A percentile compares a stretch with the other conserved stretches of the same genome.
phyloP scores from a whole-genome alignment of 768 basidiomycete species.

The Paxillus involutus region DNA sequence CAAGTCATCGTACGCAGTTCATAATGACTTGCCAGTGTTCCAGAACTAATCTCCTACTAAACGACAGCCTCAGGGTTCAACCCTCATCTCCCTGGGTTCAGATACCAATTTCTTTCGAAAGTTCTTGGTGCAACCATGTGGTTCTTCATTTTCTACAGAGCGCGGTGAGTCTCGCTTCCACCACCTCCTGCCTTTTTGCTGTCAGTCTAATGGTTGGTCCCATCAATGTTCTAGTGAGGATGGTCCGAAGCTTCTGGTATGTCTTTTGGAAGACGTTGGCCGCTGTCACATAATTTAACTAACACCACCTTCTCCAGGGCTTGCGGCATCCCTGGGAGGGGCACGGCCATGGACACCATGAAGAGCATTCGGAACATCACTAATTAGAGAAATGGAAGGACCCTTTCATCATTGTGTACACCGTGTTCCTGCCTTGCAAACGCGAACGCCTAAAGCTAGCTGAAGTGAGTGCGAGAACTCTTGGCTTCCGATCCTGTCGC shows the following conservation, averaged over 20 bases:
- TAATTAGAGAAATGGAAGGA: conserved; percentile 26
- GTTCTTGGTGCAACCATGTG: conserved; percentile 92
- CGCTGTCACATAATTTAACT: conserved; percentile 2
- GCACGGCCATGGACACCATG: conserved; percentile 47
- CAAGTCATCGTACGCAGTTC: conserved; percentile 26
- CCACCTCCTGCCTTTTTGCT: not conserved
- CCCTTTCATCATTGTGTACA: conserved; percentile 11
- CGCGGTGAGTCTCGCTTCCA: conserved; percentile 59
- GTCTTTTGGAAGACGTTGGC: not conserved
- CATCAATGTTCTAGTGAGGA: conserved; percentile 54
- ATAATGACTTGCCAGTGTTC: not conserved
- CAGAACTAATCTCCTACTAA: conserved; percentile 1
- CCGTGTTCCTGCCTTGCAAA: no score
- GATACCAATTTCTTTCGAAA: conserved; percentile 78
- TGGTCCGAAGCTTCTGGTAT: conserved; percentile 70
- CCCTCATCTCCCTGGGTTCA: conserved; percentile 80
- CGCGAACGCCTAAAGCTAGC: no score
- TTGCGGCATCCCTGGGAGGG: conserved; percentile 66
- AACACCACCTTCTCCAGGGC: conserved; percentile 37
- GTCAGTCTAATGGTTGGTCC: not conserved
- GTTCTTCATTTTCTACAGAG: conserved; percentile 98
- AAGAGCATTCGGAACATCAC: conserved; percentile 39
- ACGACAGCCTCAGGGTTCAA: conserved; percentile 73
- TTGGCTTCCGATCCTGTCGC: no score
- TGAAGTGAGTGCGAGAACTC: no score